A percentile compares a stretch with the other conserved stretches of the same genome.
phyloP scores from a whole-genome alignment of 306 rosid species.

The Begonia peltatifolia region DNA sequence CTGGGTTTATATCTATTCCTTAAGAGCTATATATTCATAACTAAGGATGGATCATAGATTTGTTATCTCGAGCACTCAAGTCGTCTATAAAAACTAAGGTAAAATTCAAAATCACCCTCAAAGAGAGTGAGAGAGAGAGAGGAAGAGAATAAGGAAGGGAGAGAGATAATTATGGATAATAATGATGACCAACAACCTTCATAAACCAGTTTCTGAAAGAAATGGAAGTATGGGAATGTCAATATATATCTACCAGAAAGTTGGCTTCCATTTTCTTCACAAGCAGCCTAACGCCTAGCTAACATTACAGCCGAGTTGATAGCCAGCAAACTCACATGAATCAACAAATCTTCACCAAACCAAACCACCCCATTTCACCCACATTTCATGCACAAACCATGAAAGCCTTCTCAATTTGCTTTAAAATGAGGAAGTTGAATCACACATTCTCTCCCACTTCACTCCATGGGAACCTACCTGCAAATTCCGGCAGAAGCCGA shows the following conservation, averaged over 20 bases:
- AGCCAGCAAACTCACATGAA: conserved; percentile 3
- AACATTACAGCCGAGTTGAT: neutral
- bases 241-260: neutral
- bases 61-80: no score
- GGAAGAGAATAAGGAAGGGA: no score
- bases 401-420: conserved; percentile 6
- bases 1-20: no score
- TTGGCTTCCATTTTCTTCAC: neutral
- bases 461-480: neutral
- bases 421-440: conserved; percentile 2
- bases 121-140: no score
- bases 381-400: conserved; percentile 8
- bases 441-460: neutral
- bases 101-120: no score
- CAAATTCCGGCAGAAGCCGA: conserved; percentile 29
- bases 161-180: neutral
- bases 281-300: neutral
- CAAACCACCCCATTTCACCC: conserved; percentile 6
- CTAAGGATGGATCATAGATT: no score
- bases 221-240: neutral
- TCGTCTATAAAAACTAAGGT: no score
- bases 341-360: conserved; percentile 11
- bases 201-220: neutral
- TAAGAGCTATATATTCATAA: no score
- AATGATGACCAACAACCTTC: neutral